A percentile compares a stretch with the other conserved stretches of the same genome.
Evolutionary conservation across 116 monocot species (phyloP).

Genomic region (Phalaenopsis hybrid): DNA sequence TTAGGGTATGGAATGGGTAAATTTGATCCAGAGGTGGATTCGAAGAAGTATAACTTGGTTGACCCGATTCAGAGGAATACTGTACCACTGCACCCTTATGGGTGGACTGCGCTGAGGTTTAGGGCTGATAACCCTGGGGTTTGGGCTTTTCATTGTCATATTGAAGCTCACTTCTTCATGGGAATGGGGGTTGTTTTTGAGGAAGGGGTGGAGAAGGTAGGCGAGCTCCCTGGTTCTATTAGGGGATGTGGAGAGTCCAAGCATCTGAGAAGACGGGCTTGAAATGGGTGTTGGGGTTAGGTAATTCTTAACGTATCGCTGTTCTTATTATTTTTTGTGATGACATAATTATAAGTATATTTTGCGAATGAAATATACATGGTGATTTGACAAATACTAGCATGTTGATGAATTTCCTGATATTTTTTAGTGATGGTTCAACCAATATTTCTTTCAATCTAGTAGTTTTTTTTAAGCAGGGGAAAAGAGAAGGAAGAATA

Average conservation of each 20-base stretch:
- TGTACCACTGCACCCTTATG: constrained; percentile 47
- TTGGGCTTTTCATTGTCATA: constrained; percentile 73
- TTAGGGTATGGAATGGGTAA: constrained; percentile 51
- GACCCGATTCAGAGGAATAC: constrained; percentile 73
- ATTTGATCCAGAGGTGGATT: constrained; percentile 34
- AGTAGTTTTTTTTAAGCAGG: too few species aligned
- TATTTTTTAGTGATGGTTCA: too few species aligned
- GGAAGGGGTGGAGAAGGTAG: constrained; percentile 45
- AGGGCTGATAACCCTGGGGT: constrained; percentile 58
- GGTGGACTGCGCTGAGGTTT: constrained; percentile 77
- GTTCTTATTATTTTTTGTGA: too few species aligned
- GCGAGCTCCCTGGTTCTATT: constrained; percentile 31
- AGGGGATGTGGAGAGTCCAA: constrained; percentile 47
- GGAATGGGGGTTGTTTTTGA: constrained; percentile 70
- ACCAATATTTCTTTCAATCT: too few species aligned
- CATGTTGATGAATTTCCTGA: too few species aligned
- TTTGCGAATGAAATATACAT: too few species aligned
- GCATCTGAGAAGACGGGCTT: background rate
- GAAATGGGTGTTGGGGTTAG: too few species aligned
- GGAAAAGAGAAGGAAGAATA: too few species aligned
- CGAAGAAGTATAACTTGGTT: constrained; percentile 26
- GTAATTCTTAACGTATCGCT: too few species aligned
- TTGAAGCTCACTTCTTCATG: constrained; percentile 61
- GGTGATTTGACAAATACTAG: too few species aligned
- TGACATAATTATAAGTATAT: too few species aligned